Conservation (phyloP, 2,329 filamentous ascomycete genomes). For the Xylaria sp. region DNA sequence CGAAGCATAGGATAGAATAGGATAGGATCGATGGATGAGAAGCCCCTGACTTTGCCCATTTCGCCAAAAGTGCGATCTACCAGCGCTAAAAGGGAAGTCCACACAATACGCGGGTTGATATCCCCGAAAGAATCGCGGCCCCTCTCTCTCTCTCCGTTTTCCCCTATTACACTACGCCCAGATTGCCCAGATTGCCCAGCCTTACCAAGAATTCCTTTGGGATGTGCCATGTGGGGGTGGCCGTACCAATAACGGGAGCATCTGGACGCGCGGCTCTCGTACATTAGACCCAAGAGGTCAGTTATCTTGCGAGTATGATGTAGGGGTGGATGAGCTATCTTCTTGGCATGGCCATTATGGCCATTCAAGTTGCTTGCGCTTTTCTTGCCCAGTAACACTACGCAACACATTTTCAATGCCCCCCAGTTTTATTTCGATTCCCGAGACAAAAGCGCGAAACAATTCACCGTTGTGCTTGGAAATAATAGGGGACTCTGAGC, state of each 20-base stretch:
- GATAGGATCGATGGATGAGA: neutral
- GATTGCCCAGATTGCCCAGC: neutral
- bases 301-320: neutral
- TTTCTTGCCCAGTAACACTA: neutral
- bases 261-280: constrained; percentile 13
- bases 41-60: neutral
- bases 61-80: neutral
- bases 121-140: neutral
- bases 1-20: neutral
- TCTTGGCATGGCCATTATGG: neutral
- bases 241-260: neutral
- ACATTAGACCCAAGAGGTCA: constrained; percentile 6
- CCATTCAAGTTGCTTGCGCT: neutral
- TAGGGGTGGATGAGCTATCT: constrained; percentile 1
- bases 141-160: no score
- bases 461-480: neutral
- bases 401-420: neutral
- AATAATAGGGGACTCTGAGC: constrained; percentile 21
- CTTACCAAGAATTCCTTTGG: constrained; percentile 5
- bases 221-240: constrained; percentile 1
- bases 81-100: neutral
- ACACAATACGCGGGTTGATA: neutral
- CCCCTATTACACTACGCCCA: neutral
- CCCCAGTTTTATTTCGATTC: neutral
- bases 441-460: neutral